phyloP scores from a whole-genome alignment of 176 grass and related monocot genomes.

The Aegilops tauschii region DNA sequence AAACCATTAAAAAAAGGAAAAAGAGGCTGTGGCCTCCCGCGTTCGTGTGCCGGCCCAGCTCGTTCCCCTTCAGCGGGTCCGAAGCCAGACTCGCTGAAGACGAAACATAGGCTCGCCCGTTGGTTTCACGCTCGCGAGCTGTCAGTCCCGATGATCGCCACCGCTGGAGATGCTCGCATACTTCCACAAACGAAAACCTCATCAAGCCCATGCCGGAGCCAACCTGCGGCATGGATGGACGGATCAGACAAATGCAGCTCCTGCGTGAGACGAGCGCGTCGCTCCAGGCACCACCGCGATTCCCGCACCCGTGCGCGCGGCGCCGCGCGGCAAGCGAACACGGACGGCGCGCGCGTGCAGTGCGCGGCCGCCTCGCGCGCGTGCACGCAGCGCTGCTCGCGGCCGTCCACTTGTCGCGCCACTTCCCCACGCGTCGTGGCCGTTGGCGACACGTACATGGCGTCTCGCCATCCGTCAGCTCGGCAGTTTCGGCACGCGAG shows the following conservation, averaged over 20 bases:
- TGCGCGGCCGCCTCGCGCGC: not conserved
- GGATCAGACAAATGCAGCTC: not conserved
- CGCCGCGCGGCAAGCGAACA: not conserved
- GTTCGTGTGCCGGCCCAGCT: no score
- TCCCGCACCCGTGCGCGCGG: not conserved
- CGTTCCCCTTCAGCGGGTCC: no score
- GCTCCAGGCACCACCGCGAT: not conserved
- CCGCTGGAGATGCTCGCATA: no score
- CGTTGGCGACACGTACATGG: constrained; percentile 22
- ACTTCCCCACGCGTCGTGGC: not conserved
- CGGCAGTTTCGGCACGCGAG: not conserved
- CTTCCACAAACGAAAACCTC: no score
- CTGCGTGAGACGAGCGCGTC: not conserved
- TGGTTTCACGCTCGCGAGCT: no score
- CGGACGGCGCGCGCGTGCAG: not conserved
- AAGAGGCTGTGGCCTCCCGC: no score
- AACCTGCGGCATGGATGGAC: not conserved
- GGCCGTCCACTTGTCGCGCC: not conserved
- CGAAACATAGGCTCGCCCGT: no score
- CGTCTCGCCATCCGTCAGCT: constrained; percentile 12
- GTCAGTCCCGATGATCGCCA: no score
- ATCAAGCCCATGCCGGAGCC: no score
- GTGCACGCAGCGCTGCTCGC: not conserved
- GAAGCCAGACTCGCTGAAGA: no score
- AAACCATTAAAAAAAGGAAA: no score